Evolutionary conservation across 106 monocot genomes (phyloP).

Genomic region (Phalaenopsis equestris): DNA sequence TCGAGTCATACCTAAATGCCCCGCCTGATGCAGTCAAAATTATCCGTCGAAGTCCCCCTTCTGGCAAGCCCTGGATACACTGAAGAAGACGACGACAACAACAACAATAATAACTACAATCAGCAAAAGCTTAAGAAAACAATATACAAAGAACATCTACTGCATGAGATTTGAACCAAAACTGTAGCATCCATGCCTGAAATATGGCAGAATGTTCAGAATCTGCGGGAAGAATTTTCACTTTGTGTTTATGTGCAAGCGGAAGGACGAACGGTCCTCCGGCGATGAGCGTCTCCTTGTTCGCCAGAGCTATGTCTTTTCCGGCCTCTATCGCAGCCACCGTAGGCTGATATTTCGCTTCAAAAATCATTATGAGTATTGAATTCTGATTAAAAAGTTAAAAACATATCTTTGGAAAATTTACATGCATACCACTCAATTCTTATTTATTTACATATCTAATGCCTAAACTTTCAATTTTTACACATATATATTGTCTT

Average conservation of each 20-base stretch:
- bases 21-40: constrained; percentile 98
- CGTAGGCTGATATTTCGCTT: constrained; percentile 45
- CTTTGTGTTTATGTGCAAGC: constrained; percentile 93
- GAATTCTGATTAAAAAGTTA: background rate
- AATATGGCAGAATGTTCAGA: constrained; percentile 98
- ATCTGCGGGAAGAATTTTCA: constrained; percentile 96
- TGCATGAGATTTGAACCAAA: background rate
- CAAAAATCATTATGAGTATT: background rate
- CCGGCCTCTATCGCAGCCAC: constrained; percentile 97
- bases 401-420: background rate
- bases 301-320: constrained; percentile 87
- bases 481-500: no score
- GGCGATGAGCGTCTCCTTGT: constrained; percentile 95
- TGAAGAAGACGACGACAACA: constrained; percentile 15
- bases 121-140: background rate
- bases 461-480: no score
- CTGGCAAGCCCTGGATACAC: constrained; percentile 97
- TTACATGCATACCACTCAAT: no score
- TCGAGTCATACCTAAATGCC: constrained; percentile 58
- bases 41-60: constrained; percentile 82
- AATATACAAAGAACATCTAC: no score
- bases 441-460: no score
- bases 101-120: background rate
- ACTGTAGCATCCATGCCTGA: constrained; percentile 45
- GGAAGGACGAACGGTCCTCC: constrained; percentile 97